phyloP scores from a whole-genome alignment of 768 basidiomycete species.

The Sporobolomyces pararoseus region DNA sequence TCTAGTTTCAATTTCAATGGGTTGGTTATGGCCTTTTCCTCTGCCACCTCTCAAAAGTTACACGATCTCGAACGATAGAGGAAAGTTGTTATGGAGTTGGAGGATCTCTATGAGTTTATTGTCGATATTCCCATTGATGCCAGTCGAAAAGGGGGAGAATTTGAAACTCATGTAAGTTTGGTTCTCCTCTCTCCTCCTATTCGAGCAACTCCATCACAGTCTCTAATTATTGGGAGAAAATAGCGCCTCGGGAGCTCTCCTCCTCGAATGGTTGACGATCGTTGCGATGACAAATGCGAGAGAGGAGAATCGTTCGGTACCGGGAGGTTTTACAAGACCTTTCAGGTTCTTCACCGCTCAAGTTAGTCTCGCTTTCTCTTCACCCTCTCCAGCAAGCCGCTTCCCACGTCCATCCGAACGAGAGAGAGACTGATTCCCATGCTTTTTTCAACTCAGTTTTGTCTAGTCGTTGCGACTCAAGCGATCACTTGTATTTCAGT shows the following conservation, averaged over 20 bases:
- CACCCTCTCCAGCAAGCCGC: no score
- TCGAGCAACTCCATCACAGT: no score
- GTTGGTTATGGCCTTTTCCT: conserved; percentile 66
- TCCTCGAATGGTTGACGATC: no score
- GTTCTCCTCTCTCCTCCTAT: background rate
- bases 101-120: conserved; percentile 56
- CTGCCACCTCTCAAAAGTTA: no score
- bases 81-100: conserved; percentile 56
- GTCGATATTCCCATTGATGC: conserved; percentile 65
- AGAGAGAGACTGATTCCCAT: background rate
- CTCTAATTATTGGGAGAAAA: no score
- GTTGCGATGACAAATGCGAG: no score
- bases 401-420: no score
- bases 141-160: conserved; percentile 68
- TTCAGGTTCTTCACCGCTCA: no score
- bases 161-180: conserved; percentile 59
- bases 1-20: conserved; percentile 63
- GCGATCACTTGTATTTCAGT: conserved; percentile 61
- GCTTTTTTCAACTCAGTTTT: conserved; percentile 48
- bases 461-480: conserved; percentile 56
- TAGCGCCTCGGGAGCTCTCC: no score
- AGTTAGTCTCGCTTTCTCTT: no score
- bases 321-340: no score
- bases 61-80: conserved; percentile 46
- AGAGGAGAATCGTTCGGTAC: no score